Evolutionary conservation across 2,329 filamentous ascomycete species (phyloP), one percentile per base, ranked within the genome.

Genomic region (Trichoderma afroharzianum): DNA sequence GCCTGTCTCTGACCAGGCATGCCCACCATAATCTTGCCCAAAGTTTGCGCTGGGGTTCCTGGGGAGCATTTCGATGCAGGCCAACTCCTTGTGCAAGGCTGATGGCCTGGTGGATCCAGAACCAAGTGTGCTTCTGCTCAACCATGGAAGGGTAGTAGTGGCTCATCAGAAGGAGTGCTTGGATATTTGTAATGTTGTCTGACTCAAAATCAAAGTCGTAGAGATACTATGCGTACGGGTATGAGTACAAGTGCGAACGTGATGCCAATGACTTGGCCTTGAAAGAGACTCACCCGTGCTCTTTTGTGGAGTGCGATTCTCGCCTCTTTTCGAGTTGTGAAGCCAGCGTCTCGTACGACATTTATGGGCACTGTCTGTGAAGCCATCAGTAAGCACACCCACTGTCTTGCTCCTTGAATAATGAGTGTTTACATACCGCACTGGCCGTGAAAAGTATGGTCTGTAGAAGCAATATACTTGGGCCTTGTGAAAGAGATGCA

Each of bases 121-220:
- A 72, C 74, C 74, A 75, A n/a, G 74, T 75, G 57, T 75, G 74
- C 70, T 75, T 75, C 36, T 75, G 73, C 21, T 74, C 73, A 6
- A 71, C 69, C 72, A 75, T 75, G 12, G 74, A 75, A 6, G 73
- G 70, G 62, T 74, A 75, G 47, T 75, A 74, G 39, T 75, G 74
- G 33, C 74, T 75, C 64, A 75, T 74, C 2, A 75, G 63, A 3
- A 75, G 68, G 4, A 75, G 72, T 0, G 73, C 66, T 26, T 75
- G 74, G 14, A 75, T 74, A 15, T 55, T 72, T 6, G 63, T 62
- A 24, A 75, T 73, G 63, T 73, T 69, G 47, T 75, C 73, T 9
- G 59, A 33, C 59, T 75, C 74, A 39, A 72, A 75, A 30, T 74
- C 72, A 66, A 75, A 72, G 14, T 75, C 63, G 33, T 75, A 74